These are phyloP conservation scores for Geotrichum macrosporum DNA, from an alignment of 1,139 yeast species.

Conservation along the genomic window DNA sequence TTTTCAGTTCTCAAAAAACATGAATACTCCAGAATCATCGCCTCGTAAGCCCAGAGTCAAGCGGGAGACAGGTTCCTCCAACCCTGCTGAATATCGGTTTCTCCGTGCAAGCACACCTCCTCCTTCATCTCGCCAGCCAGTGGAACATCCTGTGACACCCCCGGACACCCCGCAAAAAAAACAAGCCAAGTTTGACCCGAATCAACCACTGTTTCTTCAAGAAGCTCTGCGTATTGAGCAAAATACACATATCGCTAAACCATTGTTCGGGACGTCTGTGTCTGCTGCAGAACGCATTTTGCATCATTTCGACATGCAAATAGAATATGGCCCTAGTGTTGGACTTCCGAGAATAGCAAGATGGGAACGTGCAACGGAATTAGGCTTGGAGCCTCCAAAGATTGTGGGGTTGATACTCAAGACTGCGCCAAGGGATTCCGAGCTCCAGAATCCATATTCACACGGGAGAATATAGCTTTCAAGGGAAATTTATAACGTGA, in stretches of 20 bases:
- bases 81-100: too few species aligned
- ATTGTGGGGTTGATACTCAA: constrained; percentile 33
- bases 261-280: not conserved
- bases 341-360: constrained; percentile 45
- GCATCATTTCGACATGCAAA: constrained; percentile 37
- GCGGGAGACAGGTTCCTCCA: too few species aligned
- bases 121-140: not conserved
- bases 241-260: not conserved
- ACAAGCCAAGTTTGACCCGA: not conserved
- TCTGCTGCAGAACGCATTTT: constrained; percentile 35
- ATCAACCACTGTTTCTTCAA: not conserved
- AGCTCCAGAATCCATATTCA: not conserved
- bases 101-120: too few species aligned
- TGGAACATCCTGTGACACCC: constrained; percentile 3
- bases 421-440: not conserved
- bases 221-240: not conserved
- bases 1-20: too few species aligned
- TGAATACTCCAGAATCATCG: too few species aligned
- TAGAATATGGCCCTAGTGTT: constrained; percentile 39
- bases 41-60: too few species aligned
- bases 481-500: too few species aligned
- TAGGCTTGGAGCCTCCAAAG: constrained; percentile 51
- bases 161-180: constrained; percentile 3
- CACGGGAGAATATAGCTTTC: constrained; percentile 1
- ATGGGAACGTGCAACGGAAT: constrained; percentile 87